Percentiles rank a stretch among this genome's conserved stretches.
Evolutionary conservation across 208 protist genomes (phyloP).

Genomic region (Leishmania major): DNA sequence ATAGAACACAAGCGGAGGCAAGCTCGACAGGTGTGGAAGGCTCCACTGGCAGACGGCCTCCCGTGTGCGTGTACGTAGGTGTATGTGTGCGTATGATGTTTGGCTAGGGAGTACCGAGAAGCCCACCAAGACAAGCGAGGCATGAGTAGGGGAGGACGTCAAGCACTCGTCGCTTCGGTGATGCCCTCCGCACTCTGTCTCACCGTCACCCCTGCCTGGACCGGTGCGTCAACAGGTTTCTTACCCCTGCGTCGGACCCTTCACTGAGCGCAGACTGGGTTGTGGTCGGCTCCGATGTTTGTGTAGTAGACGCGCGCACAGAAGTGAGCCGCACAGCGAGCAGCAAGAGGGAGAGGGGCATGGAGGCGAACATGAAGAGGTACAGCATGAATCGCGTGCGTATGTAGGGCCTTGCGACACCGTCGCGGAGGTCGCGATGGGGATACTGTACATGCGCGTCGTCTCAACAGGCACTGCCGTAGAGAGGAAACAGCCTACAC

Average conservation of each 20-base stretch:
- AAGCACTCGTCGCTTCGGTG: background rate
- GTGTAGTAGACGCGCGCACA: background rate
- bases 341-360: background rate
- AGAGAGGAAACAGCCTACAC: background rate
- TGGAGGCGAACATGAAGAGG: background rate
- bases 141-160: background rate
- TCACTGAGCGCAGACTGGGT: background rate
- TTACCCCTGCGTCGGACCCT: conserved; percentile 8
- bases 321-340: background rate
- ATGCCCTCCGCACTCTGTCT: background rate
- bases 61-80: background rate
- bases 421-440: background rate
- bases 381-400: background rate
- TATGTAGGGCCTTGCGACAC: background rate
- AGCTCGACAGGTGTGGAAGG: background rate
- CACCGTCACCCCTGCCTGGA: background rate
- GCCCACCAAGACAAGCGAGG: background rate
- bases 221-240: background rate
- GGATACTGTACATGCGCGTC: background rate
- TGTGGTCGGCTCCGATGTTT: background rate
- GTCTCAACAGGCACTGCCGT: background rate
- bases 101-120: background rate
- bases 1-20: background rate
- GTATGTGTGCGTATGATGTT: background rate
- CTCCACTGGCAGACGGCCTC: background rate